Conservation (phyloP, 805 yeast genomes). For the Clavispora fructus region DNA sequence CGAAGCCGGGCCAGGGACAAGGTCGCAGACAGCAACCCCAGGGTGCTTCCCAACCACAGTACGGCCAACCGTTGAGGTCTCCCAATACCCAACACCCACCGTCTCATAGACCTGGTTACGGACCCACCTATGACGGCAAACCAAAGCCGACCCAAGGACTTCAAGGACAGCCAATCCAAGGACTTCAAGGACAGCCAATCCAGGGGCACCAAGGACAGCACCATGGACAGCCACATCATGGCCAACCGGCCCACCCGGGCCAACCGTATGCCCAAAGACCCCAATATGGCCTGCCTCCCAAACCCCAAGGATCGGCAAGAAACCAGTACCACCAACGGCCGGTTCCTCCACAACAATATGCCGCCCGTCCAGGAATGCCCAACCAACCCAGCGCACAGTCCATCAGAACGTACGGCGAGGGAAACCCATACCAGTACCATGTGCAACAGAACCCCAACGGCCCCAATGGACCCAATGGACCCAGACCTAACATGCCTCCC, state of each 20-base stretch:
- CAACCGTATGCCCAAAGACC: not conserved
- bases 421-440: slow-evolving; percentile 4
- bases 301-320: not conserved
- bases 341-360: not conserved
- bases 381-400: not conserved
- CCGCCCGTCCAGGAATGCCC: not conserved
- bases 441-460: not conserved
- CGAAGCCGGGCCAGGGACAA: not conserved
- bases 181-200: too few species aligned
- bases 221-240: too few species aligned
- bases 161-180: too few species aligned
- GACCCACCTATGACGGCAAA: too few species aligned
- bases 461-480: not conserved
- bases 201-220: too few species aligned
- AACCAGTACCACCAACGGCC: not conserved
- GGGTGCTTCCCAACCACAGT: not conserved
- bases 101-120: too few species aligned
- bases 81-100: too few species aligned
- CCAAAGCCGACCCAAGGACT: too few species aligned
- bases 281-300: not conserved
- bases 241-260: too few species aligned
- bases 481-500: slow-evolving; percentile 1
- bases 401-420: not conserved
- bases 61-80: too few species aligned
- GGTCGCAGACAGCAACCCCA: not conserved